Conservation (phyloP, 169 alveolate genomes). For the Besnoitia besnoiti region DNA sequence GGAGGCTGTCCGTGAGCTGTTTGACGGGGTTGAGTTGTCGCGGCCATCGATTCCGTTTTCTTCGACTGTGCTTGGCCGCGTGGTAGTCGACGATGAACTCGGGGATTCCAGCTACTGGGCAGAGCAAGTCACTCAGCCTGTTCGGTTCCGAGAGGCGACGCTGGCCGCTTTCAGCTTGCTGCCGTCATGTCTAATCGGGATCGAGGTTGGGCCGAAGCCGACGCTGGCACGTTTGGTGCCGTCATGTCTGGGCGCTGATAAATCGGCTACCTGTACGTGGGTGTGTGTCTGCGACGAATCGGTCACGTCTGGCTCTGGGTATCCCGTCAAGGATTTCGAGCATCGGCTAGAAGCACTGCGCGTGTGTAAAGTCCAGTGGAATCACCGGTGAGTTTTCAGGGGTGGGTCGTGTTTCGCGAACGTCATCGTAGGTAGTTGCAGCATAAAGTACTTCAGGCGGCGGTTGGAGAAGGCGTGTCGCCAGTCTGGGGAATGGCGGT, state of each 20-base stretch:
- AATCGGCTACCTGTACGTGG: background rate
- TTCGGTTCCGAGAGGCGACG: conserved; percentile 71
- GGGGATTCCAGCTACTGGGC: conserved; percentile 69
- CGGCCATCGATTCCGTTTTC: conserved; percentile 46
- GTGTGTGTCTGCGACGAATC: background rate
- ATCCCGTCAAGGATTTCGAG: background rate
- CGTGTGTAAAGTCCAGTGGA: background rate
- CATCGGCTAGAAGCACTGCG: background rate
- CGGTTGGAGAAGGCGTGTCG: too few relatives aligned
- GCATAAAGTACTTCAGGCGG: too few relatives aligned
- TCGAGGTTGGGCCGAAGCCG: conserved; percentile 69
- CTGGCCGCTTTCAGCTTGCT: conserved; percentile 4
- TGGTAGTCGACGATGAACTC: conserved; percentile 8
- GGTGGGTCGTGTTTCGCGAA: too few relatives aligned
- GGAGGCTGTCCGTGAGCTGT: conserved; percentile 23
- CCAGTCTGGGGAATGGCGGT: too few relatives aligned
- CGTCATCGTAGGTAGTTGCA: too few relatives aligned
- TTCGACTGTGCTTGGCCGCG: conserved; percentile 61
- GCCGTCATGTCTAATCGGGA: background rate
- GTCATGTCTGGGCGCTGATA: background rate
- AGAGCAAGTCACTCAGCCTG: conserved; percentile 71
- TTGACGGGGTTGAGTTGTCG: background rate
- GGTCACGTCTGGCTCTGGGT: background rate
- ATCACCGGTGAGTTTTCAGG: conserved; percentile 5
- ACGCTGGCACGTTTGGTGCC: conserved; percentile 44